phyloP scores from a whole-genome alignment of 495 filamentous ascomycete species.

The Hamigera avellanea region DNA sequence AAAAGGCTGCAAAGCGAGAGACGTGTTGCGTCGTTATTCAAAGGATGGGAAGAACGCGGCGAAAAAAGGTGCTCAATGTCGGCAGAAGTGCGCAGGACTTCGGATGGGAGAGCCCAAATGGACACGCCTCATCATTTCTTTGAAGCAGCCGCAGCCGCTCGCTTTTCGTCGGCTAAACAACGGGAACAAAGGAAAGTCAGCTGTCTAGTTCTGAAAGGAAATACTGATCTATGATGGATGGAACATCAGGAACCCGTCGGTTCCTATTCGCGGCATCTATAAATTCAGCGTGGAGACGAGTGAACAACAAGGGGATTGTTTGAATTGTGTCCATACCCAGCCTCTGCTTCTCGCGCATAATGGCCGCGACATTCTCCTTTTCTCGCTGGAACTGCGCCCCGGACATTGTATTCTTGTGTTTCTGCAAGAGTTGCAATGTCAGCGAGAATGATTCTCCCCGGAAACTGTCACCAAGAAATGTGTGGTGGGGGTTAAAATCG shows the following conservation, averaged over 20 bases:
- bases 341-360: constrained; percentile 85
- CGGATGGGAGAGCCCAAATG: background rate
- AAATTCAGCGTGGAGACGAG: background rate
- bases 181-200: too few species aligned
- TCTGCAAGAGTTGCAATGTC: constrained; percentile 37
- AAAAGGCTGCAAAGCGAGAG: background rate
- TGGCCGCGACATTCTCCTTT: constrained; percentile 66
- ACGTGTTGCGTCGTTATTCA: background rate
- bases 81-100: background rate
- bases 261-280: too few species aligned
- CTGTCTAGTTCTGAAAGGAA: too few species aligned
- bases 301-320: too few species aligned
- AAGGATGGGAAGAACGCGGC: background rate
- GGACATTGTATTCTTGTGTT: constrained; percentile 42
- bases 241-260: too few species aligned
- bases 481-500: background rate
- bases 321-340: constrained; percentile 51
- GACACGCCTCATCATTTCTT: constrained; percentile 3
- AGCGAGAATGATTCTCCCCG: too few species aligned
- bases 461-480: too few species aligned
- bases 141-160: constrained; percentile 2
- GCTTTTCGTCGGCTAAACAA: constrained; percentile 18
- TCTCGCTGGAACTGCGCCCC: constrained; percentile 59
- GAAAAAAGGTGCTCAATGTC: background rate
- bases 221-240: too few species aligned